Evolutionary conservation across 2,329 filamentous ascomycete species (phyloP).

Genomic region (Myriangium duriaei): DNA sequence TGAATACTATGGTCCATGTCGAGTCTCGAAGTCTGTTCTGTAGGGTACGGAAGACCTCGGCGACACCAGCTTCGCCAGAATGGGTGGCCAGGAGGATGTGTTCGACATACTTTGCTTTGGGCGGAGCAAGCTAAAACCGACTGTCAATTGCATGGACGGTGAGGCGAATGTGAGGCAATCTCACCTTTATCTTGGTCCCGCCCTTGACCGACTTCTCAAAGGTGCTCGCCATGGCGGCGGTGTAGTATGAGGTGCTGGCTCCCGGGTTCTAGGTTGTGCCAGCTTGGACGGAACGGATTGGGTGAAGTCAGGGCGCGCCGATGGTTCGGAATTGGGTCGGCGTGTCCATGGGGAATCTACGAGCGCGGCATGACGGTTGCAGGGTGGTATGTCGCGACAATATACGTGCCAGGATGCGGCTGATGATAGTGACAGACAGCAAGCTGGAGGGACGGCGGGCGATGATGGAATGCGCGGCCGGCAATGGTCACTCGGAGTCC

Average conservation of each 20-base stretch:
- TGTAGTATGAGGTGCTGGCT: neutral
- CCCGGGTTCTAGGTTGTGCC: too few species aligned
- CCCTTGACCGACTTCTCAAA: constrained; percentile 99
- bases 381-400: too few species aligned
- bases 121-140: constrained; percentile 64
- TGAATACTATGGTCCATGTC: constrained; percentile 99
- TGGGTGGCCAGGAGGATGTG: constrained; percentile 93
- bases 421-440: too few species aligned
- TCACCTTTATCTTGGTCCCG: constrained; percentile 92
- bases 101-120: constrained; percentile 98
- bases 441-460: too few species aligned
- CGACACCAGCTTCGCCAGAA: constrained; percentile 85
- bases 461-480: too few species aligned
- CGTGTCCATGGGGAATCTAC: too few species aligned
- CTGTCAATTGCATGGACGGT: neutral
- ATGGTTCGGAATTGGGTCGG: too few species aligned
- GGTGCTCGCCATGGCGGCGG: constrained; percentile 56
- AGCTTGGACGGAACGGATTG: too few species aligned
- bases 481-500: too few species aligned
- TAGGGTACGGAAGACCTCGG: constrained; percentile 85
- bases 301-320: too few species aligned
- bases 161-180: constrained; percentile 12
- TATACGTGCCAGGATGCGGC: too few species aligned
- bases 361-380: too few species aligned
- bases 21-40: constrained; percentile 83